Conservation (phyloP, 306 rosid genomes). For the Sindora glabra region DNA sequence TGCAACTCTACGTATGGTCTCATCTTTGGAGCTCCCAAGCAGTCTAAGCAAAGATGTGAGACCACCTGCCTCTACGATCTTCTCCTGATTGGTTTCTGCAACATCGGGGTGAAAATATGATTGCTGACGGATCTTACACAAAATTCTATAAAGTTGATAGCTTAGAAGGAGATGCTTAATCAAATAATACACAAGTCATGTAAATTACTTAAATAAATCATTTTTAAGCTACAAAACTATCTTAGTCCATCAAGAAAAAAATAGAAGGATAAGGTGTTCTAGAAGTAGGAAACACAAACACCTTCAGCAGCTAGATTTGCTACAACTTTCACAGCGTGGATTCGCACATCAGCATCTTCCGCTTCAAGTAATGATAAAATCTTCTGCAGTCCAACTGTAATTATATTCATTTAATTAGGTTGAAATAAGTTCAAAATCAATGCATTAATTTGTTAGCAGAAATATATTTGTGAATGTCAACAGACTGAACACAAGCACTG, state of each 20-base stretch:
- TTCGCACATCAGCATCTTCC: conserved; percentile 84
- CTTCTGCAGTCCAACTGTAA: conserved; percentile 91
- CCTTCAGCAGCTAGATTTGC: conserved; percentile 99
- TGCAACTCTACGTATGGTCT: conserved; percentile 97
- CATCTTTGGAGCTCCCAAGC: conserved; percentile 76
- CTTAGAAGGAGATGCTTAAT: conserved; percentile 6
- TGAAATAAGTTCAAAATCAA: conserved; percentile 11
- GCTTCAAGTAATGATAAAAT: conserved; percentile 96
- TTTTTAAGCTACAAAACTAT: neutral
- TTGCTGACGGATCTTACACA: neutral
- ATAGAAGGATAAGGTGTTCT: neutral
- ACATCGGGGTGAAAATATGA: conserved; percentile 19
- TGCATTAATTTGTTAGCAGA: neutral
- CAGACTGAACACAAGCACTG: no score
- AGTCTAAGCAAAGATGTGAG: conserved; percentile 80
- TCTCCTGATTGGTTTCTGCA: conserved; percentile 89
- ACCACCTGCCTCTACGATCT: conserved; percentile 97
- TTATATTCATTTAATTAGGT: conserved; percentile 24
- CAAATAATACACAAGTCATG: neutral
- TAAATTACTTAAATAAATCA: neutral
- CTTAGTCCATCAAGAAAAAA: neutral
- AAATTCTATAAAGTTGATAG: conserved; percentile 2
- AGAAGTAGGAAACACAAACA: conserved; percentile 25
- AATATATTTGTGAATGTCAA: conserved; percentile 12
- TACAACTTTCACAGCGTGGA: conserved; percentile 97